phyloP scores from a whole-genome alignment of 2,329 filamentous ascomycete genomes.

The Hypoxylon sp. region DNA sequence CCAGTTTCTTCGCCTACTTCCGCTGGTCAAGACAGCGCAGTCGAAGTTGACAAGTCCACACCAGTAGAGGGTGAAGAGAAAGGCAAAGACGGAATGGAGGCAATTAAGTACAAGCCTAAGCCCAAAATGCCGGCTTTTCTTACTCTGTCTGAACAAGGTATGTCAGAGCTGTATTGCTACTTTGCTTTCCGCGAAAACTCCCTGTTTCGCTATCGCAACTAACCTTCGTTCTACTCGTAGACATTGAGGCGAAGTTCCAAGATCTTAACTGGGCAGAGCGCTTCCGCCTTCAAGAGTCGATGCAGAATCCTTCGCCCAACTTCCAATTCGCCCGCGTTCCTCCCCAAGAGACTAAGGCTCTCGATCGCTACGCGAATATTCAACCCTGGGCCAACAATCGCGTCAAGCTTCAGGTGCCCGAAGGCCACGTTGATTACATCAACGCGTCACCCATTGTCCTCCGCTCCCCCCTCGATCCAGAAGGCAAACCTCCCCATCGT shows the following conservation, averaged over 20 bases:
- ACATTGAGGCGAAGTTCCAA: constrained; percentile 66
- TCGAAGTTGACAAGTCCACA: constrained; percentile 45
- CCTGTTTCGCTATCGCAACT: constrained; percentile 19
- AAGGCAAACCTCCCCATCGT: constrained; percentile 60
- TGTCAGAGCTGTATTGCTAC: constrained; percentile 46
- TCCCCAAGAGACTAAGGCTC: constrained; percentile 67
- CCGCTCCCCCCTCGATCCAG: constrained; percentile 58
- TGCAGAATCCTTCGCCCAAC: constrained; percentile 57
- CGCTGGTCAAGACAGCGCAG: constrained; percentile 57
- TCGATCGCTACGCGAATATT: constrained; percentile 92
- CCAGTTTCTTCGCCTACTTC: constrained; percentile 49
- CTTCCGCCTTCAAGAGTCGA: constrained; percentile 60
- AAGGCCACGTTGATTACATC: constrained; percentile 82
- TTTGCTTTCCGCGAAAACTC: constrained; percentile 12
- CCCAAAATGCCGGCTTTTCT: constrained; percentile 67
- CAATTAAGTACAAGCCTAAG: constrained; percentile 40
- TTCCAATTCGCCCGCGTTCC: constrained; percentile 67
- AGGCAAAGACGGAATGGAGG: constrained; percentile 51
- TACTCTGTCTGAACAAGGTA: constrained; percentile 63
- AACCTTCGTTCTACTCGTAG: constrained; percentile 52
- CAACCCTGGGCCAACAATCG: constrained; percentile 91
- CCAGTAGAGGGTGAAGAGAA: constrained; percentile 47
- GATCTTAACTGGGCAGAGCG: constrained; percentile 70
- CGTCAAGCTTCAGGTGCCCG: constrained; percentile 82
- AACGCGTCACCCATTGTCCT: constrained; percentile 82